Percentiles rank a stretch among this genome's conserved stretches.
Evolutionary conservation across 371 early-diverging fungal species (phyloP).

Genomic region (Zychaea mexicana): DNA sequence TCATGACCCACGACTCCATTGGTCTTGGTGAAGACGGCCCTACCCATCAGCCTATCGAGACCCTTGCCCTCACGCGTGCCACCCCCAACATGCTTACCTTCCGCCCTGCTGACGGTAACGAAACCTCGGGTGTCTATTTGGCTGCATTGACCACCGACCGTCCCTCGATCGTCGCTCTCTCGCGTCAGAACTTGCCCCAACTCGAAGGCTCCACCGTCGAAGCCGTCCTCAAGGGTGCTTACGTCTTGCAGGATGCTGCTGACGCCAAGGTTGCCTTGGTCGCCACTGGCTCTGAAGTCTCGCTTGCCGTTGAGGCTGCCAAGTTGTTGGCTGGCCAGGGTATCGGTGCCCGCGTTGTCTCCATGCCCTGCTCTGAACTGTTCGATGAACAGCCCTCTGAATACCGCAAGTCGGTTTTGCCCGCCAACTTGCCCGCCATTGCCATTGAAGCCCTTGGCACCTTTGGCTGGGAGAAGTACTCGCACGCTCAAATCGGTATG

Average conservation of each 20-base stretch:
- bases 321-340: slow-evolving; percentile 58
- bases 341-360: slow-evolving; percentile 82
- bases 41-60: slow-evolving; percentile 99
- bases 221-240: slow-evolving; percentile 76
- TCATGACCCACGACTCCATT: slow-evolving; percentile 99
- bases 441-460: slow-evolving; percentile 91
- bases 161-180: slow-evolving; percentile 90
- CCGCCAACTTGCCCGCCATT: slow-evolving; percentile 74
- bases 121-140: slow-evolving; percentile 90
- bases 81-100: slow-evolving; percentile 92
- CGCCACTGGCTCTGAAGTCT: slow-evolving; percentile 97
- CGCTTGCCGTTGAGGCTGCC: slow-evolving; percentile 81
- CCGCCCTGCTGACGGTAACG: slow-evolving; percentile 98
- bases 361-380: slow-evolving; percentile 91
- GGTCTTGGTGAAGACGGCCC: slow-evolving; percentile 99
- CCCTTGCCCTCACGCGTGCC: slow-evolving; percentile 89
- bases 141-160: slow-evolving; percentile 72
- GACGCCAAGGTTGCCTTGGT: slow-evolving; percentile 70
- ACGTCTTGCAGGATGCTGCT: slow-evolving; percentile 68
- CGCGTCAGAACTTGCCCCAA: slow-evolving; percentile 95
- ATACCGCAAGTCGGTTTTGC: slow-evolving; percentile 84
- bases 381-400: slow-evolving; percentile 88
- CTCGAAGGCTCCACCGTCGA: slow-evolving; percentile 84
- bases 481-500: slow-evolving; percentile 48
- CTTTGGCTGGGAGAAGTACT: slow-evolving; percentile 92